Base-by-base conservation (phyloP, 495 filamentous ascomycete species). In the Aspergillus sclerotioniger region DNA sequence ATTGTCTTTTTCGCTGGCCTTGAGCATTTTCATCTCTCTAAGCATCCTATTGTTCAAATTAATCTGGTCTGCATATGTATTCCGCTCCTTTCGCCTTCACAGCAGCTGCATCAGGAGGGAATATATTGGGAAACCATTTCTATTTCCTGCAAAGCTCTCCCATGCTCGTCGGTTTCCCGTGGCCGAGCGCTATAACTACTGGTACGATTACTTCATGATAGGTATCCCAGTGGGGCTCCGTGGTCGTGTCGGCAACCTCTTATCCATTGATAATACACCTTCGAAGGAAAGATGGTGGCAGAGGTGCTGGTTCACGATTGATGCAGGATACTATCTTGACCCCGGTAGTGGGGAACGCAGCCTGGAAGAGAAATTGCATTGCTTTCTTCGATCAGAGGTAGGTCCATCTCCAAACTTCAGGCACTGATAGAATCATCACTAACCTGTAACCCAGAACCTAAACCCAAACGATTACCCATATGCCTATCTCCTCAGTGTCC, bases 401-500 rank as follows among this genome's bases (percentile, higher is more conserved):
- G 6, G 25, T 12, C 7, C 7, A 51, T 9, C n/a, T 39, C 6
- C 17, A 19, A 25, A 2, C 25, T 2, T 29, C 37, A 0, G 28
- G n/a, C n/a, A n/a, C n/a, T n/a, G n/a, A n/a, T n/a, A n/a, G n/a
- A n/a, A n/a, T n/a, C n/a, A 16, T 13, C 8, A 13, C 48, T 49
- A 32, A 43, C 56, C 16, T 50, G 7, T 15, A 10, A 2, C 2
- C 25, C 55, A 68, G 66, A 58, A 46, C 3, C 47, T 58, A 48
- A 20, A 63, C 35, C 58, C 63, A 2, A 20, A 35, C 13, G 29
- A 63, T 21, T 68, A 58, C 49, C 82, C 85, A 7, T 75, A 82
- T 66, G 86, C 84, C 10, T 92, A 91, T 69, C 71, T 92, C 44
- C 71, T 88, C 33, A 88, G 87, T 12, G 84, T 88, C 10, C 83